phyloP scores from a whole-genome alignment of 176 grass and related monocot genomes.

The Alopecurus myosuroides region DNA sequence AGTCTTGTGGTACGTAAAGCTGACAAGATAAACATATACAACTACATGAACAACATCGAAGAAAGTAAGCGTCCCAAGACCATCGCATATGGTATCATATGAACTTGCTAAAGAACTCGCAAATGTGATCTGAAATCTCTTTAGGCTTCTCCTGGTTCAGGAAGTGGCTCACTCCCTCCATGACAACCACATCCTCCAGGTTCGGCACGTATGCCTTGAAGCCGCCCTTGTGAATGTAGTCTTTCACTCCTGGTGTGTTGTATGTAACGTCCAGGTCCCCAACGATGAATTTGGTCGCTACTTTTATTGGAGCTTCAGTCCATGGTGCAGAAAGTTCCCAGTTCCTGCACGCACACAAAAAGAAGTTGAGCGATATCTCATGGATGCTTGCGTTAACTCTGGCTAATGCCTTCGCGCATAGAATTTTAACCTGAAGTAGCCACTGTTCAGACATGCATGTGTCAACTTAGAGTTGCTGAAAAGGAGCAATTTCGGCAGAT shows the following conservation, averaged over 20 bases:
- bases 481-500: neutral
- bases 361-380: neutral
- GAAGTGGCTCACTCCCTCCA: slow-evolving; percentile 73
- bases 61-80: neutral
- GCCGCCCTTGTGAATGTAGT: slow-evolving; percentile 67
- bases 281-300: slow-evolving; percentile 67
- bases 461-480: neutral
- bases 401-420: neutral
- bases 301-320: slow-evolving; percentile 51
- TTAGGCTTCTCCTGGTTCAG: slow-evolving; percentile 71
- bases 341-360: slow-evolving; percentile 36
- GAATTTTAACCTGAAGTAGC: neutral
- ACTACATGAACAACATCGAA: neutral
- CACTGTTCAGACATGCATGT: neutral
- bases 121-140: slow-evolving; percentile 76
- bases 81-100: slow-evolving; percentile 25
- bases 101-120: slow-evolving; percentile 65
- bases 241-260: slow-evolving; percentile 42
- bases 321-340: slow-evolving; percentile 81
- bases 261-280: slow-evolving; percentile 68
- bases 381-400: neutral
- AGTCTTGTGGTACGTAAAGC: neutral
- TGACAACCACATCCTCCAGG: slow-evolving; percentile 65
- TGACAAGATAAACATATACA: neutral
- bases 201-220: slow-evolving; percentile 55